phyloP scores from a whole-genome alignment of 129 eudicot species.

The Chrysanthemum lavandulifolium region DNA sequence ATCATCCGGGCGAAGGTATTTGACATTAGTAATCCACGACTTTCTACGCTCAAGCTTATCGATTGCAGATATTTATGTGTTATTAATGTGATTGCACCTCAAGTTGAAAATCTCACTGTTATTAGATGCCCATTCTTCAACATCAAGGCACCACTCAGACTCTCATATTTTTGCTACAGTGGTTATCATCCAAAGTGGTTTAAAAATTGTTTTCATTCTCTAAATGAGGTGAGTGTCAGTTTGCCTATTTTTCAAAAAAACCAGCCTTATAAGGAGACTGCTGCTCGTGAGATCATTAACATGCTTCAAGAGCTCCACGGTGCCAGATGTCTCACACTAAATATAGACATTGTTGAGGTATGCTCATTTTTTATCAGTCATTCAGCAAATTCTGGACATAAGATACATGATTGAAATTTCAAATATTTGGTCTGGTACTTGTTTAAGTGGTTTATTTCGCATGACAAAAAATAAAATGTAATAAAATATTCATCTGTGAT shows the following conservation, averaged over 20 bases:
- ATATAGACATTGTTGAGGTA: slow-evolving; percentile 25
- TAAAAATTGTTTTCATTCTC: slow-evolving; percentile 3
- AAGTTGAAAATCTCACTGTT: slow-evolving; percentile 24
- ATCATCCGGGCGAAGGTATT: not conserved
- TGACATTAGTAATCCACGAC: slow-evolving; percentile 15
- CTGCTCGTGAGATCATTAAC: slow-evolving; percentile 10
- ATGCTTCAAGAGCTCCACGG: slow-evolving; percentile 20
- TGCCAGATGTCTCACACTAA: slow-evolving; percentile 17
- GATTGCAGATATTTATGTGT: not conserved
- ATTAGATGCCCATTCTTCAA: not conserved
- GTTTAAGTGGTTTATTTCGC: no score
- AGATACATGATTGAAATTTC: no score
- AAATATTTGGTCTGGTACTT: no score
- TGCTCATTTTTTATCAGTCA: not conserved
- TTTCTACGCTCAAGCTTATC: slow-evolving; percentile 8
- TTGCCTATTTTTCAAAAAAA: not conserved
- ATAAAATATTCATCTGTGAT: no score
- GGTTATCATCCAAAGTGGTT: not conserved
- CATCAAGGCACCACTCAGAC: slow-evolving; percentile 15
- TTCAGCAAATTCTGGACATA: not conserved
- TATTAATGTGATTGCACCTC: slow-evolving; percentile 22
- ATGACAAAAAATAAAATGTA: no score
- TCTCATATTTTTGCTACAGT: slow-evolving; percentile 8
- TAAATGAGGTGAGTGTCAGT: slow-evolving; percentile 4
- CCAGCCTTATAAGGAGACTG: not conserved